Evolutionary conservation across 495 filamentous ascomycete genomes (phyloP).

Genomic region (Podospora appendiculata): DNA sequence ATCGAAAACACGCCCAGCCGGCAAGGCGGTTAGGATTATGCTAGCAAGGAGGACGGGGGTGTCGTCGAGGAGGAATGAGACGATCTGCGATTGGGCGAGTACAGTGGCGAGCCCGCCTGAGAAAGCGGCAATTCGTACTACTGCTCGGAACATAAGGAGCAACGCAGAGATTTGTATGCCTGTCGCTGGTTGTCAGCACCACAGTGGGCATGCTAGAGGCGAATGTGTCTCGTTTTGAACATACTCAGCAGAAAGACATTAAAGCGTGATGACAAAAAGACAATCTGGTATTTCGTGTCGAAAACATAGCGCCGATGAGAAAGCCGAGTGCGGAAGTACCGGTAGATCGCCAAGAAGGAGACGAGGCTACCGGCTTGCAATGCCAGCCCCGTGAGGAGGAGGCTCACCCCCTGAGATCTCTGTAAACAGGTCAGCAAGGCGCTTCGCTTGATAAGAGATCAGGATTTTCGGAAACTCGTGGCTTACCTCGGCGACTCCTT

Average conservation of each 20-base stretch:
- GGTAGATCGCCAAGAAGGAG: constrained; percentile 22
- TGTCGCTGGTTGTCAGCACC: constrained; percentile 6
- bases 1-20: constrained; percentile 21
- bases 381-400: constrained; percentile 29
- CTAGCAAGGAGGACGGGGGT: constrained; percentile 24
- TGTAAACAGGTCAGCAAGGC: constrained; percentile 15
- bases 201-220: too few relatives aligned
- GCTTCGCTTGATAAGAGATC: not conserved
- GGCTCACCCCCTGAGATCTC: constrained; percentile 20
- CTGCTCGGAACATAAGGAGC: constrained; percentile 26
- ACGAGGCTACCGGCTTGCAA: constrained; percentile 28
- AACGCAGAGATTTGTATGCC: constrained; percentile 18
- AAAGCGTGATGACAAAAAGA: constrained; percentile 28
- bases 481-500: constrained; percentile 11
- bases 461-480: not conserved
- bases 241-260: constrained; percentile 28
- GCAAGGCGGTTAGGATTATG: constrained; percentile 16
- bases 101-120: constrained; percentile 14
- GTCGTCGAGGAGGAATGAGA: constrained; percentile 30
- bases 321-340: constrained; percentile 22
- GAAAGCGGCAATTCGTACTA: constrained; percentile 26
- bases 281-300: constrained; percentile 19
- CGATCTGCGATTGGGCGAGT: constrained; percentile 19
- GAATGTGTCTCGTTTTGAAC: constrained; percentile 1
- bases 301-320: constrained; percentile 21